Conservation (phyloP, 1,284 basidiomycete species). For the Takashimella tepidaria region DNA sequence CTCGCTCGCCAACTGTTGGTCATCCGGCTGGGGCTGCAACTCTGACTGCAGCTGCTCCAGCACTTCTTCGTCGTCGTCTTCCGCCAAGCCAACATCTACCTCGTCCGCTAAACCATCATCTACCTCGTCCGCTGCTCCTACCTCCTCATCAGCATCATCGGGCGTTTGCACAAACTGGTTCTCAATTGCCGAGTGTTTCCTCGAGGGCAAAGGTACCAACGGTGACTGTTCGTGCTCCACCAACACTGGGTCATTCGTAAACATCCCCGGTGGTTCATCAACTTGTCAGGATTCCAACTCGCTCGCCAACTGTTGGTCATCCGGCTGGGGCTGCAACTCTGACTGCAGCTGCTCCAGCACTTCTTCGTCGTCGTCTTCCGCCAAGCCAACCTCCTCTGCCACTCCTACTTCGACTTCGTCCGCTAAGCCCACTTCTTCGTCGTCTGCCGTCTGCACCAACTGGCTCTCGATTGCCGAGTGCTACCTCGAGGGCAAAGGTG, state of each 20-base stretch:
- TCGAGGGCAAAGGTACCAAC: not conserved
- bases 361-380: not conserved
- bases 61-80: not conserved
- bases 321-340: not conserved
- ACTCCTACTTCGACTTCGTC: not conserved
- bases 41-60: not conserved
- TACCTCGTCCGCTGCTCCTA: not conserved
- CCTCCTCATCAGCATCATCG: not conserved
- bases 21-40: not conserved
- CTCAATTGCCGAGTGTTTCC: not conserved
- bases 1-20: not conserved
- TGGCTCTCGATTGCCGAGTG: constrained; percentile 1
- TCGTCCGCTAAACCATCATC: not conserved
- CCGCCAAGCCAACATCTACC: not conserved
- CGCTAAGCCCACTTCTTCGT: not conserved
- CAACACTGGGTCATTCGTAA: not conserved
- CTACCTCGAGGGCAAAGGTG: not conserved
- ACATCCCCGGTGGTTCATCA: not conserved
- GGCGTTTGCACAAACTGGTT: not conserved
- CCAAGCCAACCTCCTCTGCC: not conserved
- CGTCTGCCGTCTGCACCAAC: not conserved
- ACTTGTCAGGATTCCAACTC: constrained; percentile 19
- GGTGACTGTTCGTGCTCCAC: not conserved
- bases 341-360: not conserved
- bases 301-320: not conserved